Evolutionary conservation across 108 stramenopile genomes (phyloP).

Genomic region (Cyclotella sp.): DNA sequence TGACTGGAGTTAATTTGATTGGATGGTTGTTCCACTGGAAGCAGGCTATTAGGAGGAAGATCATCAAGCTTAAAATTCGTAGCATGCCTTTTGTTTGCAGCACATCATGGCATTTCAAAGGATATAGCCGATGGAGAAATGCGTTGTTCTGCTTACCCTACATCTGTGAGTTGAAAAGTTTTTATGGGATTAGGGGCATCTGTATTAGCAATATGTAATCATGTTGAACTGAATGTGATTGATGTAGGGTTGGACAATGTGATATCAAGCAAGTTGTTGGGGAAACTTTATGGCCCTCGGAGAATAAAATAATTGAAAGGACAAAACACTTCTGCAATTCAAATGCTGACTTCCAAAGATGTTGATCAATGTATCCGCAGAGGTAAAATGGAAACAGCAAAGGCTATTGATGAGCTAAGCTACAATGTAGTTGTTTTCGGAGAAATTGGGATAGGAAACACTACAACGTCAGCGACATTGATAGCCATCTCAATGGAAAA

Average conservation of each 20-base stretch:
- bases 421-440: constrained; percentile 62
- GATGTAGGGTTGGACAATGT: constrained; percentile 74
- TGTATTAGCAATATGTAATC: constrained; percentile 58
- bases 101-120: constrained; percentile 77
- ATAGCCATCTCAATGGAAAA: constrained; percentile 60
- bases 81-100: constrained; percentile 77
- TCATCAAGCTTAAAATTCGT: constrained; percentile 30
- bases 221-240: constrained; percentile 60
- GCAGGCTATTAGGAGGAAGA: no score
- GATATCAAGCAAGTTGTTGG: constrained; percentile 28
- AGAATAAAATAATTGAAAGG: constrained; percentile 48
- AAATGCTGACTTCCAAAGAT: constrained; percentile 66
- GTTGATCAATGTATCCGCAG: constrained; percentile 45
- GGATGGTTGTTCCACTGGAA: no score
- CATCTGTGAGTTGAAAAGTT: constrained; percentile 66
- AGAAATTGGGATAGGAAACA: constrained; percentile 90
- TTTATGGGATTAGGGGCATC: constrained; percentile 68
- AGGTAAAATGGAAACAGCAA: constrained; percentile 48
- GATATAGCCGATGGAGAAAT: constrained; percentile 60
- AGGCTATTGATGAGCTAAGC: constrained; percentile 32
- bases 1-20: no score
- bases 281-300: constrained; percentile 40
- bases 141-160: constrained; percentile 76
- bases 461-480: constrained; percentile 72
- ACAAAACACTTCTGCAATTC: constrained; percentile 68